Evolutionary conservation across 495 filamentous ascomycete species (phyloP).

Genomic region (Polyplosphaeria fusca): DNA sequence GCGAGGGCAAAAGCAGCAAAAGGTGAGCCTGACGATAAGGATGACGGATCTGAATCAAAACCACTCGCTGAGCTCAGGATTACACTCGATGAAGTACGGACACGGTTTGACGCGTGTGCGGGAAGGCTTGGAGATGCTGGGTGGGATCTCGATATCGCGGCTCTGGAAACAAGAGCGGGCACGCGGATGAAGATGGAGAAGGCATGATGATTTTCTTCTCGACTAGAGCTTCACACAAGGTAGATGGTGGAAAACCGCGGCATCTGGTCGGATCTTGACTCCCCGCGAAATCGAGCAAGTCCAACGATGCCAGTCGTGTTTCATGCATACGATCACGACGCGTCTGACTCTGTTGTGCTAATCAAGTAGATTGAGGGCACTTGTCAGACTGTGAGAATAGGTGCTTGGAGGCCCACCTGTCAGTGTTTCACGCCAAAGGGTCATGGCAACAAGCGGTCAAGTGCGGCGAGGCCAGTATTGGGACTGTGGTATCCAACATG

Average conservation of each 20-base stretch:
- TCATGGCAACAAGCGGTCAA: too few relatives aligned
- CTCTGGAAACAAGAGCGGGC: constrained; percentile 55
- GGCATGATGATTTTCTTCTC: neutral
- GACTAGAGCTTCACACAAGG: too few relatives aligned
- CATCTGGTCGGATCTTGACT: too few relatives aligned
- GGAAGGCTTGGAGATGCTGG: constrained; percentile 47
- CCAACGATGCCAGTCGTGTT: too few relatives aligned
- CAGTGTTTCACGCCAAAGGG: too few relatives aligned
- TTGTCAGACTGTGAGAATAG: too few relatives aligned
- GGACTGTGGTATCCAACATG: too few relatives aligned
- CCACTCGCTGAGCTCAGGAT: constrained; percentile 14
- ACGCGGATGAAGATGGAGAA: constrained; percentile 7
- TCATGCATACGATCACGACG: neutral
- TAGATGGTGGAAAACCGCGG: too few relatives aligned
- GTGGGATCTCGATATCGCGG: constrained; percentile 58
- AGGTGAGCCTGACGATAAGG: constrained; percentile 14
- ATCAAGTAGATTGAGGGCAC: too few relatives aligned
- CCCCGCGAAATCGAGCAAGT: too few relatives aligned
- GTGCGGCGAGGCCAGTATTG: too few relatives aligned
- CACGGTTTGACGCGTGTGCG: constrained; percentile 46
- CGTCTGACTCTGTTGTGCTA: neutral
- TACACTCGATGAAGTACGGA: constrained; percentile 42
- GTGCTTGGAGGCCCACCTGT: too few relatives aligned
- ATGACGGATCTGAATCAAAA: neutral
- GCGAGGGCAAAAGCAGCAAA: constrained; percentile 11